A percentile compares a stretch with the other conserved stretches of the same genome.
Conservation (phyloP, 225 moss, liverwort and hornwort genomes). For the Asterella californica region DNA sequence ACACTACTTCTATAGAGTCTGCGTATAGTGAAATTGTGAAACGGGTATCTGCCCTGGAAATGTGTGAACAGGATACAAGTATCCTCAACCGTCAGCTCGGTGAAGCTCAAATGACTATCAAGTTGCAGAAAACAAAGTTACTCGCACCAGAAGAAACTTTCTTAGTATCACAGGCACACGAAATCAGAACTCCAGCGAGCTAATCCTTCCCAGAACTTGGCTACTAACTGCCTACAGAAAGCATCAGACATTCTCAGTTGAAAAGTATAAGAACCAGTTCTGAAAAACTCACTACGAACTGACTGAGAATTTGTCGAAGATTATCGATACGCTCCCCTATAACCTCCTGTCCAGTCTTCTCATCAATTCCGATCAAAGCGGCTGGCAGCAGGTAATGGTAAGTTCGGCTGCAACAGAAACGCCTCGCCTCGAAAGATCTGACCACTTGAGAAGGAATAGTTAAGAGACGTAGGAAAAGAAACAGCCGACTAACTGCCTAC, state of each 20-base stretch:
- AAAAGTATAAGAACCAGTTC: neutral
- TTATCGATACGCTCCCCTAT: conserved; percentile 50
- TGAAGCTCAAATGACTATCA: neutral
- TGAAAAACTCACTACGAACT: conserved; percentile 54
- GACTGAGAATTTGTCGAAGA: conserved; percentile 59
- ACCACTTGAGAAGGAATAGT: neutral
- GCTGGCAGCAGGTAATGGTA: conserved; percentile 90
- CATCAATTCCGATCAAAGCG: conserved; percentile 54
- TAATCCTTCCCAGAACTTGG: neutral
- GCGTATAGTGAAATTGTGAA: conserved; percentile 87
- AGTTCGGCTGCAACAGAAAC: conserved; percentile 73
- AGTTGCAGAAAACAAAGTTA: neutral
- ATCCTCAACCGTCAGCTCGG: neutral
- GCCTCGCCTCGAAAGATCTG: conserved; percentile 93
- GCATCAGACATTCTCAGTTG: neutral
- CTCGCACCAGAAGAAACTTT: neutral
- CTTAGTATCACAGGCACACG: no score
- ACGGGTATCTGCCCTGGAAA: conserved; percentile 84
- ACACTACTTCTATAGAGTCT: conserved; percentile 56
- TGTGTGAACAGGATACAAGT: neutral
- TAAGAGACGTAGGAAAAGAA: no score
- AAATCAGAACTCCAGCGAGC: neutral
- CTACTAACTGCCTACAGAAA: neutral
- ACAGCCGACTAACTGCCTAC: no score
- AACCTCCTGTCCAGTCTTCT: conserved; percentile 37